These are phyloP conservation scores for Thelonectria rubi DNA, from an alignment of 2,329 filamentous ascomycete species.

Conservation along the genomic window DNA sequence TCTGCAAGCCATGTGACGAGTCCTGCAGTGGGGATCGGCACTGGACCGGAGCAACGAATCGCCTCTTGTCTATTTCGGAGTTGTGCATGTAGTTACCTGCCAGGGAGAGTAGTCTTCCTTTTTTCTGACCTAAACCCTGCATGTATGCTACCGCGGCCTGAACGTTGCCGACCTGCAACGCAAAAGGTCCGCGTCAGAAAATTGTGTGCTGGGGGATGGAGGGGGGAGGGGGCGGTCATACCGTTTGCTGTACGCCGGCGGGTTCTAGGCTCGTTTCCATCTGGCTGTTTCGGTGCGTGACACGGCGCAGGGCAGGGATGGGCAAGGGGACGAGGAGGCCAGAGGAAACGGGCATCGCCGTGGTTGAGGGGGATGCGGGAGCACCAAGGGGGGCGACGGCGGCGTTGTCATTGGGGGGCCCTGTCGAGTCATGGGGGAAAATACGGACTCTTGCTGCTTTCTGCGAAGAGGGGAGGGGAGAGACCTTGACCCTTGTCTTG, in stretches of 20 bases:
- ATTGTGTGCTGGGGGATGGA: too few relatives aligned
- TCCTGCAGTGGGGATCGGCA: constrained; percentile 17
- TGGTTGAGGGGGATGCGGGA: not conserved
- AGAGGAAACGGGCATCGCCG: constrained; percentile 10
- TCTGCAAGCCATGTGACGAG: constrained; percentile 16
- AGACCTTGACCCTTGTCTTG: not conserved
- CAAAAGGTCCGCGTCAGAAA: not conserved
- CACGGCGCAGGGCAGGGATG: not conserved
- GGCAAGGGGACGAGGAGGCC: not conserved
- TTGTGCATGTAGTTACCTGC: too few relatives aligned
- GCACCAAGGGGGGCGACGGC: not conserved
- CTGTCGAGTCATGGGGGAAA: not conserved
- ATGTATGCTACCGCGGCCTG: constrained; percentile 1
- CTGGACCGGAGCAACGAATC: not conserved
- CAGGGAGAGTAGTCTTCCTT: too few relatives aligned
- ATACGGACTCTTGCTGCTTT: too few relatives aligned
- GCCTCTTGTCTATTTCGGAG: too few relatives aligned
- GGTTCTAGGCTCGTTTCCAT: not conserved
- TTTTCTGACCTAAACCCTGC: not conserved
- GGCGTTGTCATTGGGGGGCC: constrained; percentile 2
- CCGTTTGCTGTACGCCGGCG: too few relatives aligned
- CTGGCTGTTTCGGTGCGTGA: not conserved
- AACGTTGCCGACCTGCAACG: not conserved
- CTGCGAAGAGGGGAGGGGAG: too few relatives aligned
- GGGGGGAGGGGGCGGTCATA: not conserved